Conservation (phyloP, 495 filamentous ascomycete species). For the Pseudevernia furfuracea region DNA sequence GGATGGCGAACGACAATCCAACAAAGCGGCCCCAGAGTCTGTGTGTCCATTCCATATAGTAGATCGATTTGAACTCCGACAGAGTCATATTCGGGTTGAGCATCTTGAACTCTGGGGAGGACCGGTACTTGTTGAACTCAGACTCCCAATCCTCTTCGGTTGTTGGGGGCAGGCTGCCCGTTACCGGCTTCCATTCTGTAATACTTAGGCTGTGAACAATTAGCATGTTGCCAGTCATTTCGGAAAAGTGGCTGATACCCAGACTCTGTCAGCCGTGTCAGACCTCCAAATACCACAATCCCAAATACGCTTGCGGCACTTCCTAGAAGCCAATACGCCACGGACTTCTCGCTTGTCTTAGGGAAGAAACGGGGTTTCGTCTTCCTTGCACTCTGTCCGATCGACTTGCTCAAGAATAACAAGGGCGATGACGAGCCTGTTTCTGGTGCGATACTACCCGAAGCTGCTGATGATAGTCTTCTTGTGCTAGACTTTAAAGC, state of each 20-base stretch:
- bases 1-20: slow-evolving; percentile 80
- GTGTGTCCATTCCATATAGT: slow-evolving; percentile 99
- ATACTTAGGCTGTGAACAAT: slow-evolving; percentile 70
- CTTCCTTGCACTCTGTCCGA: not conserved
- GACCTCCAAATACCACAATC: slow-evolving; percentile 88
- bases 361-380: slow-evolving; percentile 49
- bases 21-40: slow-evolving; percentile 92
- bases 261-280: slow-evolving; percentile 91
- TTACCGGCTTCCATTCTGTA: slow-evolving; percentile 98
- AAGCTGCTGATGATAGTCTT: not conserved
- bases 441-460: not conserved
- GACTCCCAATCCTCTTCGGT: slow-evolving; percentile 71
- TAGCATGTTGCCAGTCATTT: slow-evolving; percentile 22
- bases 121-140: slow-evolving; percentile 84
- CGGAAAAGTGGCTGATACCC: slow-evolving; percentile 50
- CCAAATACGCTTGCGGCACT: slow-evolving; percentile 91
- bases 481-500: slow-evolving; percentile 22
- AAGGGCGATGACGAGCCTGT: slow-evolving; percentile 14
- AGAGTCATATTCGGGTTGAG: slow-evolving; percentile 88
- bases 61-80: slow-evolving; percentile 93
- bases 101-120: slow-evolving; percentile 82
- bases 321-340: slow-evolving; percentile 88
- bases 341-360: slow-evolving; percentile 58
- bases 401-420: slow-evolving; percentile 20
- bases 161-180: slow-evolving; percentile 81